phyloP scores from a whole-genome alignment of 139 green algal species.

The Chlamydomonas sp. region DNA sequence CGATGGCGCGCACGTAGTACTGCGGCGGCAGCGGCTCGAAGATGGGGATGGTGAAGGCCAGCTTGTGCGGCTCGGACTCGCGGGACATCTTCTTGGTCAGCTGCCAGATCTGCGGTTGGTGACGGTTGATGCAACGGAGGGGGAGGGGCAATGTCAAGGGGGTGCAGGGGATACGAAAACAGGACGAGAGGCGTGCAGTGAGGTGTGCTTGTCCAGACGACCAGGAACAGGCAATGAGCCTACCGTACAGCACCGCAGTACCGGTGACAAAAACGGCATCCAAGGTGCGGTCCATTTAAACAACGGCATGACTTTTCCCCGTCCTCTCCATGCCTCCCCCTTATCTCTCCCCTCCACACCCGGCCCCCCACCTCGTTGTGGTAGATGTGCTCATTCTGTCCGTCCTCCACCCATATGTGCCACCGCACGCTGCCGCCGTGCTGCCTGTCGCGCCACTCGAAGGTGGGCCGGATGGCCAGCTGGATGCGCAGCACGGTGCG shows the following conservation, averaged over 20 bases:
- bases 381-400: constrained; percentile 94
- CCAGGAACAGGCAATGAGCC: too few relatives aligned
- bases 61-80: constrained; percentile 65
- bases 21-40: constrained; percentile 91
- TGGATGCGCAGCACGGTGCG: constrained; percentile 91
- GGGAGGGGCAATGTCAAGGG: background rate
- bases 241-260: too few relatives aligned
- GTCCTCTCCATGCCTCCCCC: background rate
- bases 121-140: constrained; percentile 51
- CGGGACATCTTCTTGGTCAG: constrained; percentile 89
- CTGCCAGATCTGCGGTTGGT: constrained; percentile 76
- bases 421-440: constrained; percentile 57
- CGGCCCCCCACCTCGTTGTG: constrained; percentile 71
- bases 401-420: constrained; percentile 95
- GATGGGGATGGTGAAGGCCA: constrained; percentile 97
- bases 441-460: constrained; percentile 80
- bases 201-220: too few relatives aligned
- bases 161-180: background rate
- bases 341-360: background rate
- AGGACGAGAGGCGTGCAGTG: background rate
- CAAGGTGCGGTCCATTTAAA: too few relatives aligned
- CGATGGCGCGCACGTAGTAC: constrained; percentile 80
- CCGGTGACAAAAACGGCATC: too few relatives aligned
- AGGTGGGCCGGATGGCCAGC: constrained; percentile 80
- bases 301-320: background rate